Evolutionary conservation across 2,329 filamentous ascomycete species (phyloP).

Genomic region (Ophiostoma himal-ulmi): DNA sequence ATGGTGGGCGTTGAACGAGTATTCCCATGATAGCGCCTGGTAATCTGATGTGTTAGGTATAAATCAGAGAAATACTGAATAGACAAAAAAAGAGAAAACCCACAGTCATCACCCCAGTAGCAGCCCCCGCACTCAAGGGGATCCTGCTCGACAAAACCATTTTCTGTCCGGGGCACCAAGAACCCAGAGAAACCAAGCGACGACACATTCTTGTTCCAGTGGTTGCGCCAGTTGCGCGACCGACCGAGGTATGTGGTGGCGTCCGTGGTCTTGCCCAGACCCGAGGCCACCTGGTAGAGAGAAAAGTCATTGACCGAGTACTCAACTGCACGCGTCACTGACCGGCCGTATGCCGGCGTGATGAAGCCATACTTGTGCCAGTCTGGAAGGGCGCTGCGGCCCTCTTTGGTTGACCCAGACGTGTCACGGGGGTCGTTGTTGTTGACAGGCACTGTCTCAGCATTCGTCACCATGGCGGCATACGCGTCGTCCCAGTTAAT

Average conservation of each 20-base stretch:
- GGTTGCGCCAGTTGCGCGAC: conserved; percentile 64
- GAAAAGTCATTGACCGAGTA: conserved; percentile 61
- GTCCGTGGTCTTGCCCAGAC: conserved; percentile 44
- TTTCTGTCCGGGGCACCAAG: neutral
- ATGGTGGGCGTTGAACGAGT: conserved; percentile 64
- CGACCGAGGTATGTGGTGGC: conserved; percentile 55
- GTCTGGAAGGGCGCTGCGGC: conserved; percentile 62
- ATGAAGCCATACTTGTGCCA: conserved; percentile 62
- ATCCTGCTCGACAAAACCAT: neutral
- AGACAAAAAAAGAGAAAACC: neutral
- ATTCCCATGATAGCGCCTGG: conserved; percentile 48
- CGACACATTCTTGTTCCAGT: conserved; percentile 57
- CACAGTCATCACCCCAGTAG: conserved; percentile 3
- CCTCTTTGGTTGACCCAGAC: conserved; percentile 60
- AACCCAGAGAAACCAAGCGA: conserved; percentile 46
- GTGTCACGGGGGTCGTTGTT: conserved; percentile 37
- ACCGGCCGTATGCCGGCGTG: conserved; percentile 54
- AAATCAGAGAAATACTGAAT: neutral
- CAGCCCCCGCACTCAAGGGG: neutral
- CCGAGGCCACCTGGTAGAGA: conserved; percentile 58
- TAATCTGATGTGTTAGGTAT: neutral
- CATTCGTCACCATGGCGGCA: conserved; percentile 28
- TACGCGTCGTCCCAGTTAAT: conserved; percentile 61
- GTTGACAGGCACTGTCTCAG: neutral
- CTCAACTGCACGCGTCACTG: conserved; percentile 60